Percentiles rank a stretch among this genome's conserved stretches.
Evolutionary conservation across 768 basidiomycete species (phyloP).

Genomic region (Lanmaoa pseudosensibilis): DNA sequence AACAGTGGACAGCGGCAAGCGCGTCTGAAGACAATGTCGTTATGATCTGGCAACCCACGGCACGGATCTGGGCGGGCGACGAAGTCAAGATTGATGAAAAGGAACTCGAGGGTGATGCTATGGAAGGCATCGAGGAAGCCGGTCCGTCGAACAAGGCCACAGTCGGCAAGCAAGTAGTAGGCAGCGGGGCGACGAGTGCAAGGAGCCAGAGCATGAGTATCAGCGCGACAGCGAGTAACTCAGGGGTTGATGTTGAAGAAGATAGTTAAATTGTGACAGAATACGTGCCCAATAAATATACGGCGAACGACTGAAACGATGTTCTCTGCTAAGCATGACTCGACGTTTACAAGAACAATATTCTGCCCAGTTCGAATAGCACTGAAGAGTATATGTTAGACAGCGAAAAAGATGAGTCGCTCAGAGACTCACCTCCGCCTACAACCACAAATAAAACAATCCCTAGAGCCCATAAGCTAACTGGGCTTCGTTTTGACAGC

Average conservation of each 20-base stretch:
- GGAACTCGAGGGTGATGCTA: conserved; percentile 78
- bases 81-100: conserved; percentile 81
- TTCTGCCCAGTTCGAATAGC: conserved; percentile 66
- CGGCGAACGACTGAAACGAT: conserved; percentile 3
- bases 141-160: conserved; percentile 21
- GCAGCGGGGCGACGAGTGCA: conserved; percentile 40
- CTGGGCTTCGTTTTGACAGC: conserved; percentile 67
- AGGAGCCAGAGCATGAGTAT: conserved; percentile 63
- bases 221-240: conserved; percentile 49
- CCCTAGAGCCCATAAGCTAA: conserved; percentile 75
- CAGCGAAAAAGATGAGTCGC: not conserved
- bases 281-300: conserved; percentile 12
- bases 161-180: conserved; percentile 16
- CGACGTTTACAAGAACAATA: conserved; percentile 59
- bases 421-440: conserved; percentile 69
- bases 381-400: conserved; percentile 43
- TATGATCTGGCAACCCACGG: conserved; percentile 97
- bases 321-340: not conserved
- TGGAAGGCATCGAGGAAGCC: conserved; percentile 67
- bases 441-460: conserved; percentile 74
- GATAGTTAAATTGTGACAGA: conserved; percentile 25
- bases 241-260: conserved; percentile 48
- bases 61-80: conserved; percentile 91
- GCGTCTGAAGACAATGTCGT: conserved; percentile 97
- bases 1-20: conserved; percentile 83